phyloP scores from a whole-genome alignment of 164 flowering plant species.

The Dillenia suffruticosa region DNA sequence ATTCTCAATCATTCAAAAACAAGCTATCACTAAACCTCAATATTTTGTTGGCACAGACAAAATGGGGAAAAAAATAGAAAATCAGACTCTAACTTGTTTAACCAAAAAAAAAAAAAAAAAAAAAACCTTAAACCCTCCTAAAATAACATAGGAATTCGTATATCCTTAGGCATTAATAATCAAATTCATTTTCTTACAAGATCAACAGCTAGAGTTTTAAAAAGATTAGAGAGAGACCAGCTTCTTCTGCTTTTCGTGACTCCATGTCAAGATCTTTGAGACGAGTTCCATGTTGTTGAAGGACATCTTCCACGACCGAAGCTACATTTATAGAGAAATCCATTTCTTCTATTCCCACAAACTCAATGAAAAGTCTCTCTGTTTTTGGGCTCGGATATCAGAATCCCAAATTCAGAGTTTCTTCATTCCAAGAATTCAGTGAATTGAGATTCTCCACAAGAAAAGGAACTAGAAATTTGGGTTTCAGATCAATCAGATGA shows the following conservation, averaged over 20 bases:
- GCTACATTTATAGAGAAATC: conserved; percentile 42
- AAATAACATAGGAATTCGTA: too few species aligned
- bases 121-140: too few species aligned
- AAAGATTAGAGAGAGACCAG: conserved; percentile 30
- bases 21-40: too few species aligned
- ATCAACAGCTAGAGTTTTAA: background rate
- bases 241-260: conserved; percentile 66
- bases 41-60: too few species aligned
- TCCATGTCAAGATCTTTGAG: conserved; percentile 47
- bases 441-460: too few species aligned
- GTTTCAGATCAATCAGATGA: too few species aligned
- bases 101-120: too few species aligned
- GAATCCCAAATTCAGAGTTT: conserved; percentile 2
- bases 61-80: too few species aligned
- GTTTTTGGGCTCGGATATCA: background rate
- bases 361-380: background rate
- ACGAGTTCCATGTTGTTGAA: conserved; percentile 59
- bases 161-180: background rate
- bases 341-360: conserved; percentile 34
- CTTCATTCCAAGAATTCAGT: too few species aligned
- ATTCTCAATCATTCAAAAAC: too few species aligned
- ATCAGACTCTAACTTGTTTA: too few species aligned
- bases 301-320: conserved; percentile 67
- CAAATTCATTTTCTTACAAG: background rate
- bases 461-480: too few species aligned